Evolutionary conservation across 2,329 filamentous ascomycete genomes (phyloP).

Genomic region (Hymenoscyphus fraxineus): DNA sequence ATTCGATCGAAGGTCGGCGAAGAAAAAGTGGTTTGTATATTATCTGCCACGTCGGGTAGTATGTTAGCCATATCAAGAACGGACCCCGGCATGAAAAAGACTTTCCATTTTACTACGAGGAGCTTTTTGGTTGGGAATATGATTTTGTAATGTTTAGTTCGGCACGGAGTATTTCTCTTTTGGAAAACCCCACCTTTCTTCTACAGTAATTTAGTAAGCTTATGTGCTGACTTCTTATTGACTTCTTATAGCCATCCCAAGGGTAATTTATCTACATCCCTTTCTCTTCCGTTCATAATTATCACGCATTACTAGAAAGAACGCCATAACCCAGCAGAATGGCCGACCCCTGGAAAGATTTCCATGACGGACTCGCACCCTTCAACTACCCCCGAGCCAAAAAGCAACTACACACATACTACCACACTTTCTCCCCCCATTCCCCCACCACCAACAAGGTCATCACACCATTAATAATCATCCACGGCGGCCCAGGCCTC

Average conservation of each 20-base stretch:
- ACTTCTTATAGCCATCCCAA: no score
- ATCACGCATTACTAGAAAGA: no score
- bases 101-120: no score
- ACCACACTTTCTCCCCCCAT: neutral
- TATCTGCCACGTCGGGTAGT: no score
- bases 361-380: neutral
- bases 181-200: neutral
- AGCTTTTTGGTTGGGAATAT: no score
- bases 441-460: neutral
- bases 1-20: no score
- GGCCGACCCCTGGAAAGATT: neutral
- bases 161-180: neutral
- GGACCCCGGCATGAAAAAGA: no score
- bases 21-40: no score
- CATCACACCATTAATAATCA: conserved; percentile 24
- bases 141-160: neutral
- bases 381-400: neutral
- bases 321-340: neutral
- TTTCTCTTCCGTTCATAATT: no score
- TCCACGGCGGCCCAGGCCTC: conserved; percentile 48
- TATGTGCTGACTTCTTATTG: neutral
- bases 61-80: no score
- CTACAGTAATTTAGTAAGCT: neutral
- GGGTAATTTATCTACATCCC: no score
- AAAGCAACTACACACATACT: neutral